A percentile compares a stretch with the other conserved stretches of the same genome.
Conservation (phyloP, 1,284 basidiomycete species). For the Sporisorium sorghi region DNA sequence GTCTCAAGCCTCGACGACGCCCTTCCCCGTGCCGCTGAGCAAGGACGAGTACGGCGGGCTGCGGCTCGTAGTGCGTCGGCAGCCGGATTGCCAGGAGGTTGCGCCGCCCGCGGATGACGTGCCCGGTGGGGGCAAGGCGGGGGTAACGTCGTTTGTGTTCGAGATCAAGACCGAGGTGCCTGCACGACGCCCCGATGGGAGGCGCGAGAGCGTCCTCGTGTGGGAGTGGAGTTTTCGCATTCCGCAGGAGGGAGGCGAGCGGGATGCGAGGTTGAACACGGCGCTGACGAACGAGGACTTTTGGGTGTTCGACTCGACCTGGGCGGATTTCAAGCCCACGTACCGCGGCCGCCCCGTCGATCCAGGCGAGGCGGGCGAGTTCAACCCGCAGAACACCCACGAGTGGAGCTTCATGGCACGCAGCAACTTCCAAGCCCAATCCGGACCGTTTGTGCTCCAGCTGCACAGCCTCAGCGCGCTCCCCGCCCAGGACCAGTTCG, state of each 20-base stretch:
- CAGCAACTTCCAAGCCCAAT: conserved; percentile 57
- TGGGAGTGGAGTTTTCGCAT: conserved; percentile 71
- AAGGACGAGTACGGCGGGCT: conserved; percentile 38
- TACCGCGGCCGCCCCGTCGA: conserved; percentile 71
- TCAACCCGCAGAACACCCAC: conserved; percentile 41
- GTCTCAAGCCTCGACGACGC: conserved; percentile 70
- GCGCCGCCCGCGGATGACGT: conserved; percentile 18
- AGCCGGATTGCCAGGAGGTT: conserved; percentile 18
- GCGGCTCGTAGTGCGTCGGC: conserved; percentile 40
- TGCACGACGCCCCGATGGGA: conserved; percentile 65
- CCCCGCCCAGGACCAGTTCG: conserved; percentile 10
- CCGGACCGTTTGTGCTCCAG: conserved; percentile 47
- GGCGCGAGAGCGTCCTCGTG: conserved; percentile 69
- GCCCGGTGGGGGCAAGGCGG: conserved; percentile 41
- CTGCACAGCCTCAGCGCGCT: conserved; percentile 43
- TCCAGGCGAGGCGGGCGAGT: conserved; percentile 35
- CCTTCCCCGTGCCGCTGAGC: conserved; percentile 36
- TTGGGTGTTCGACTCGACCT: conserved; percentile 63
- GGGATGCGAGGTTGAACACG: conserved; percentile 11
- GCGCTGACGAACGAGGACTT: conserved; percentile 33
- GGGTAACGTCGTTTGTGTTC: conserved; percentile 68
- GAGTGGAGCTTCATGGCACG: conserved; percentile 63
- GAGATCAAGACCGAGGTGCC: conserved; percentile 70
- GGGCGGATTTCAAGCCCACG: conserved; percentile 70
- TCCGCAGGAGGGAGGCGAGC: conserved; percentile 15